These are phyloP conservation scores for Pouteria glomerata DNA, from an alignment of 148 eudicot species.

Conservation along the genomic window DNA sequence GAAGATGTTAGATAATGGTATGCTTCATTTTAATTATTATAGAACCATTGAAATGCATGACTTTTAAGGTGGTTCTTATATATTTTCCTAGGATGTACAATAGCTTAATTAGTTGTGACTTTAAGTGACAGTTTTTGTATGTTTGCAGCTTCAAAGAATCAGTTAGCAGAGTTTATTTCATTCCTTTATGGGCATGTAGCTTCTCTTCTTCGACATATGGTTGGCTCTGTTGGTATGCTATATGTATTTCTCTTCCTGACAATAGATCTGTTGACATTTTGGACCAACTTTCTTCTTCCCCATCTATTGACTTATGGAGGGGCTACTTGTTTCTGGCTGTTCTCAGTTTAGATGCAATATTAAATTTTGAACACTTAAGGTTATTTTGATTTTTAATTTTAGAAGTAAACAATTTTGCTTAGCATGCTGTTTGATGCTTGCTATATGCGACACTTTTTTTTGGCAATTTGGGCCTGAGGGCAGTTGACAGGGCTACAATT, in stretches of 20 bases:
- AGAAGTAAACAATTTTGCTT: neutral
- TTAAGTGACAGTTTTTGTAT: neutral
- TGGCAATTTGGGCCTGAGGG: neutral
- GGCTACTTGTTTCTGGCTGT: neutral
- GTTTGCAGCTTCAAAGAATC: constrained; percentile 79
- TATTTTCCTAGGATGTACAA: neutral
- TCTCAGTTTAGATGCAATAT: neutral
- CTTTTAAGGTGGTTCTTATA: neutral
- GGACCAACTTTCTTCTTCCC: neutral
- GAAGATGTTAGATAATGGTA: constrained; percentile 92
- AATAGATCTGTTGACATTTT: neutral
- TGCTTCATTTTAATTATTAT: neutral
- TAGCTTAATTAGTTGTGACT: neutral
- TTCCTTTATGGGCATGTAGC: constrained; percentile 89
- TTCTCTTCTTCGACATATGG: constrained; percentile 79
- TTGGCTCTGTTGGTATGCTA: constrained; percentile 85
- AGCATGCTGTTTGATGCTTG: neutral
- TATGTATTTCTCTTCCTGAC: neutral
- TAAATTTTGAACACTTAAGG: neutral
- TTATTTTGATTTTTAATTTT: neutral
- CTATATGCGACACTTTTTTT: neutral
- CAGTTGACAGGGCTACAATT: neutral
- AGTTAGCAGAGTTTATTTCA: constrained; percentile 68
- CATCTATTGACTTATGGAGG: neutral
- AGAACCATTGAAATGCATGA: neutral